Percentiles rank a stretch among this genome's conserved stretches.
Evolutionary conservation across 2,329 filamentous ascomycete species (phyloP).

Genomic region (Graphiopsis chlorocephala): DNA sequence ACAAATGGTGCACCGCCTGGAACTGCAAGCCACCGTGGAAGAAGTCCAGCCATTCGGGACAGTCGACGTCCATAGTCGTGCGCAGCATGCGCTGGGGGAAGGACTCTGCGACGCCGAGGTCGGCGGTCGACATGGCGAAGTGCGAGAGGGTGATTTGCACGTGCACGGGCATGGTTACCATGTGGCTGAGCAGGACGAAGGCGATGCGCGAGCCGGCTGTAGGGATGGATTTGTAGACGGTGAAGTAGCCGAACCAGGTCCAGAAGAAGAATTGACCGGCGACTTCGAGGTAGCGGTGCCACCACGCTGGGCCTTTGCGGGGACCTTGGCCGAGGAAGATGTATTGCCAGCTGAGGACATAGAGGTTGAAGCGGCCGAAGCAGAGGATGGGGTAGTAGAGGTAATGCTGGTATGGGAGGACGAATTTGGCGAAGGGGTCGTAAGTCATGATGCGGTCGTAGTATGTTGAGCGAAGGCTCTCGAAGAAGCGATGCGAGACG

Average conservation of each 20-base stretch:
- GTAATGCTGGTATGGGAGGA: conserved; percentile 62
- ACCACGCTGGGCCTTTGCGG: conserved; percentile 61
- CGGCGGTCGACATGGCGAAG: conserved; percentile 68
- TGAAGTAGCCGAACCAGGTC: conserved; percentile 65
- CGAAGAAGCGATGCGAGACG: conserved; percentile 63
- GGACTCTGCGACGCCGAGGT: conserved; percentile 63
- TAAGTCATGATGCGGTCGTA: conserved; percentile 65
- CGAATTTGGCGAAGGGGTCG: conserved; percentile 58
- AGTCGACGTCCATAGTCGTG: conserved; percentile 73
- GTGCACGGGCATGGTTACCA: conserved; percentile 66
- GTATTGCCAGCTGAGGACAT: conserved; percentile 65
- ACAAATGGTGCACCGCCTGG: conserved; percentile 69
- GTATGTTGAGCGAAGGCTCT: conserved; percentile 61
- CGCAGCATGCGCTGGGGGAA: conserved; percentile 68
- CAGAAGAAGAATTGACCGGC: conserved; percentile 63
- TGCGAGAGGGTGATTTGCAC: conserved; percentile 71
- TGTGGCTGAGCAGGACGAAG: conserved; percentile 64
- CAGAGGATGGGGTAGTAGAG: conserved; percentile 66
- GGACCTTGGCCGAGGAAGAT: conserved; percentile 57
- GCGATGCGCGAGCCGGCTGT: conserved; percentile 56
- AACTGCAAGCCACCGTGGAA: conserved; percentile 72
- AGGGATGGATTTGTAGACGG: conserved; percentile 60
- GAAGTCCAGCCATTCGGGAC: conserved; percentile 69
- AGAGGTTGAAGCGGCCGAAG: conserved; percentile 70
- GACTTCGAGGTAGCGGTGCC: conserved; percentile 67